Conservation (phyloP, 1,284 basidiomycete genomes). For the Ganoderma multipileum region DNA sequence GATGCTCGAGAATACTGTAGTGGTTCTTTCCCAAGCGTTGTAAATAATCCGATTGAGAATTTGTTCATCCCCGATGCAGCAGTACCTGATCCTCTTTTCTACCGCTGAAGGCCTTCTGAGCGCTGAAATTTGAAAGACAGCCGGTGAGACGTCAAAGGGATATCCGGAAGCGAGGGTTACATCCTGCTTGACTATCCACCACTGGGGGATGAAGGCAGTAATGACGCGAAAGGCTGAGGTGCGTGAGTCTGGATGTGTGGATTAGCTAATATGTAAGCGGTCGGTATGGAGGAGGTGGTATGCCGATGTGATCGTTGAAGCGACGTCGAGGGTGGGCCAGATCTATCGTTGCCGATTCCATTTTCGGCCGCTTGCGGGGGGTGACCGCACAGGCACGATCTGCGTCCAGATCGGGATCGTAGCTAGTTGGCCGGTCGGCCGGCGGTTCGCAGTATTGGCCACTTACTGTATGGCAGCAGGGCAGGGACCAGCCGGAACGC, state of each 20-base stretch:
- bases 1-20: no score
- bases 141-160: background rate
- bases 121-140: background rate
- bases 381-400: constrained; percentile 5
- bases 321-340: background rate
- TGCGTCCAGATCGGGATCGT: constrained; percentile 3
- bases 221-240: no score
- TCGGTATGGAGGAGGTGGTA: no score
- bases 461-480: background rate
- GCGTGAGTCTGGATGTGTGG: no score
- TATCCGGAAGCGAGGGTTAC: background rate
- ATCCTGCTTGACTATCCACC: background rate
- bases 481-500: background rate
- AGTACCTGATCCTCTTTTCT: background rate
- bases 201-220: background rate
- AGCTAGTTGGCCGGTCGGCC: background rate
- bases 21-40: background rate
- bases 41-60: background rate
- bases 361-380: background rate
- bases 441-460: background rate
- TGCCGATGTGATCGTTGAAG: background rate
- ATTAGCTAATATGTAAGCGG: no score
- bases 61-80: background rate
- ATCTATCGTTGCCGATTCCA: background rate
- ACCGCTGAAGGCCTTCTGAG: background rate